Percentiles rank a stretch among this genome's conserved stretches.
Evolutionary conservation across 2,329 filamentous ascomycete genomes (phyloP).

Genomic region (Pyricularia sp.): DNA sequence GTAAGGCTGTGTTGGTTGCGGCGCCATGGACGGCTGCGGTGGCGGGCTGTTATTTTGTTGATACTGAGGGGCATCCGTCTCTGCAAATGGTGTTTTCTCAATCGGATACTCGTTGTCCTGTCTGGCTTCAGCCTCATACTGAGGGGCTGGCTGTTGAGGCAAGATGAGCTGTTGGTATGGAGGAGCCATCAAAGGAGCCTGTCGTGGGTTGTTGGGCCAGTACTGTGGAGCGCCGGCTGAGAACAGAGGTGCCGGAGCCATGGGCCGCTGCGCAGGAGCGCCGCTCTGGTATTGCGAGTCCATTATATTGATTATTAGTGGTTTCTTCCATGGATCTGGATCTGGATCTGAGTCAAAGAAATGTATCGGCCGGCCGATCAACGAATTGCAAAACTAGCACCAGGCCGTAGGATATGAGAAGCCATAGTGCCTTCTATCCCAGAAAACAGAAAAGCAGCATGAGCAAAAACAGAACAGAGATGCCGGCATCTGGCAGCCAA

Average conservation of each 20-base stretch:
- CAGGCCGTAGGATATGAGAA: background rate
- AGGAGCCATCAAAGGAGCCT: background rate
- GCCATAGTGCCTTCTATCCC: background rate
- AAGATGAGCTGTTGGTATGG: background rate
- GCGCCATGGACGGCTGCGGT: background rate
- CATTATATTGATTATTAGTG: background rate
- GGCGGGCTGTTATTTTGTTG: background rate
- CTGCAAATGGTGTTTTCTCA: background rate
- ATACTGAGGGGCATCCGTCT: background rate
- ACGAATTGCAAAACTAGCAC: background rate
- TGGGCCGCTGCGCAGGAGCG: background rate
- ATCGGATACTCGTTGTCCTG: background rate
- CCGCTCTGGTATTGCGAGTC: background rate
- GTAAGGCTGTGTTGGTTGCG: background rate
- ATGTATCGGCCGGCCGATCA: background rate
- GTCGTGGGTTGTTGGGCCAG: background rate
- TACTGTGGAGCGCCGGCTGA: background rate
- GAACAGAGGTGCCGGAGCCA: background rate
- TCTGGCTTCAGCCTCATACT: background rate
- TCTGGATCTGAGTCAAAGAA: background rate
- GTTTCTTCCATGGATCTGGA: background rate
- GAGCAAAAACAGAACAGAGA: background rate
- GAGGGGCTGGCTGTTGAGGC: background rate
- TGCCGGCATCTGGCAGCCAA: background rate
- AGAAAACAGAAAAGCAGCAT: background rate